Base-by-base conservation (phyloP, 2,329 filamentous ascomycete genomes). In the Pseudofabraea citricarpa region DNA sequence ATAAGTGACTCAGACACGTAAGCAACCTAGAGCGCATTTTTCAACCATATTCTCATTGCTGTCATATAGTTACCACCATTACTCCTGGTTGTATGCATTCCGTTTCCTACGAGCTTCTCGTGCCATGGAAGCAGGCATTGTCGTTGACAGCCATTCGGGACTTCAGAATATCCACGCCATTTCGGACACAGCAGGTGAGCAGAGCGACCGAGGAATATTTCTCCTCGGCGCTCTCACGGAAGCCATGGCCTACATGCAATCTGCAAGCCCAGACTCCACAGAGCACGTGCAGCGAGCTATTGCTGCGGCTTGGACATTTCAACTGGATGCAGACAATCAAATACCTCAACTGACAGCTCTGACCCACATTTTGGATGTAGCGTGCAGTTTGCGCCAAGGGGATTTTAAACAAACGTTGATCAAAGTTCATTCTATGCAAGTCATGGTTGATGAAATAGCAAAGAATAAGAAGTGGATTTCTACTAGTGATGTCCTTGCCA, bases 31-130 rank as follows among this genome's bases (percentile, higher is more conserved):
- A n/a, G n/a, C n/a, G n/a, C n/a, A n/a, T n/a, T n/a, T n/a, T n/a
- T n/a, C n/a, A n/a, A n/a, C n/a, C n/a, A n/a, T n/a, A n/a, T 23
- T 24, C 18, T 5, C 8, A 10, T 12, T 20, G 33, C 33, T 23
- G 44, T 31, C 39, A 40, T 21, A 12, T 41, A 66, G 64, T 40
- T 82, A 80, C 56, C 79, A 82, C 57, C 82, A 86, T 53, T 69
- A 75, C 7, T 75, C 81, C 39, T 91, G 87, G 87, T 73, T 83
- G 13, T 91, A 90, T 58, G 83, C 83, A 0, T 85, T 90, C 55
- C 80, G 85, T 6, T 80, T 91, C 36, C 65, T 90, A 12, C 85
- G 87, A 51, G 79, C 83, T 0, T 79, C 83, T 0, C 75, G 90
- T 36, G 78, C 84, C 46, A 66, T 88, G 39, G 76, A 86, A 52